These are phyloP conservation scores for Globisporangium nagaii DNA, from an alignment of 352 stramenopile species.

Conservation along the genomic window DNA sequence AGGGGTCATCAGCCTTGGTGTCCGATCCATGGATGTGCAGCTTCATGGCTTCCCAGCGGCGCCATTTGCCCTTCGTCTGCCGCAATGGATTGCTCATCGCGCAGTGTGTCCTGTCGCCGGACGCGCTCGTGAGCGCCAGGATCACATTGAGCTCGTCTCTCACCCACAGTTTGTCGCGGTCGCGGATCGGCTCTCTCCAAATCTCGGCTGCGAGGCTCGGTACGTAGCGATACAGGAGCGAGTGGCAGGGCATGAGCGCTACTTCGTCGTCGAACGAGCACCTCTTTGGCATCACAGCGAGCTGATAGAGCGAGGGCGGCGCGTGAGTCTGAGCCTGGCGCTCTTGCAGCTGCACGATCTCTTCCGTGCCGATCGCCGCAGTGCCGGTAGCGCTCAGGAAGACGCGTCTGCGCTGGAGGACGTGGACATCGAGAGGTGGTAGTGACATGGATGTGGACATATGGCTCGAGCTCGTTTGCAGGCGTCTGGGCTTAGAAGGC, in stretches of 20 bases:
- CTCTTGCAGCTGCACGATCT: constrained; percentile 51
- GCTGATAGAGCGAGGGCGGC: too few species aligned
- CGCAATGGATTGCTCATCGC: constrained; percentile 36
- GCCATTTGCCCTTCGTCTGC: constrained; percentile 43
- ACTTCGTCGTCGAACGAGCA: constrained; percentile 44
- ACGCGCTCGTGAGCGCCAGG: constrained; percentile 9
- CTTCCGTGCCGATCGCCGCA: constrained; percentile 28
- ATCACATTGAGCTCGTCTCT: constrained; percentile 44
- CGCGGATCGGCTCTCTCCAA: constrained; percentile 50
- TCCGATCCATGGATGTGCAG: constrained; percentile 19
- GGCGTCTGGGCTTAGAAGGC: not conserved
- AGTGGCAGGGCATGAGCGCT: constrained; percentile 72
- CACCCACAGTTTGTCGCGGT: constrained; percentile 54
- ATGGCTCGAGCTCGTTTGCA: too few species aligned
- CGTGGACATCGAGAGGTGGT: constrained; percentile 27
- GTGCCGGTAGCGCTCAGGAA: constrained; percentile 21
- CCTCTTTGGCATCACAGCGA: constrained; percentile 44
- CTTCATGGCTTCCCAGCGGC: constrained; percentile 24
- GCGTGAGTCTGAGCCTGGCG: too few species aligned
- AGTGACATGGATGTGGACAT: too few species aligned
- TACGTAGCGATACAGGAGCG: constrained; percentile 35
- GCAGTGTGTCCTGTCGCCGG: constrained; percentile 1
- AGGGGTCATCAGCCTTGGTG: not conserved
- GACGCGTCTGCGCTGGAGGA: constrained; percentile 39
- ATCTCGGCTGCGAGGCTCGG: constrained; percentile 27